Base-by-base conservation (phyloP, 73 alveolate species). In the Paramecium tetraurelia region DNA sequence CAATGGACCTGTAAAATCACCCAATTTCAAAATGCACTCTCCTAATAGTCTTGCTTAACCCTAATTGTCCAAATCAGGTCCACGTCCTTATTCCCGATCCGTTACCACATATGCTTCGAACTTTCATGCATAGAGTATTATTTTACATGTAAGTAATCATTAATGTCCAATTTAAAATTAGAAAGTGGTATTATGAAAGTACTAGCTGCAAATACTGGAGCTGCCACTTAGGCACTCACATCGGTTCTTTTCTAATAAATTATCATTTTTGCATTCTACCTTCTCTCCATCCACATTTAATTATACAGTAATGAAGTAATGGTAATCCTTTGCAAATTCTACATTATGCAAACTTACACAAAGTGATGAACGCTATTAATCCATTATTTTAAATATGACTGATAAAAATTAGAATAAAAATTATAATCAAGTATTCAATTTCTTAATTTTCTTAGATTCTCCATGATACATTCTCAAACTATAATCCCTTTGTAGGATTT, bases 21-120 rank as follows among this genome's bases (percentile, higher is more conserved):
- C 99, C 69, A 98, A 94, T 86, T 98, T 99, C 5, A 98, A 90
- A 1, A 94, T 96, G 85, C 99, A 98, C 63, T 98, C 99, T 21
- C 99, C 99, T 80, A 98, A 93, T 70, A 98, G 93, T 59, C 99
- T 95, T 11, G 99, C 99, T 89, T 98, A 98, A 18, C 99, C 99
- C 69, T 96, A 86, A 70, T 96, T 94, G 58, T 98, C 99, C 21
- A 95, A 86, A 59, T 96, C 99, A 24, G 95, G 88, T 7, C 92
- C 98, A 53, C 96, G 96, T 85, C 96, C 97, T 50, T 96, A 97
- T 89, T 96, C 92, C 58, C 99, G 92, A 92, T 96, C 99, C 4
- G 98, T 96, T 27, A 98, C 99, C 20, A 97, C 98, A 92, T 97
- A 98, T 41, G 99, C 99, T 83, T 98, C 98, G 80, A 98, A 98